Conservation (phyloP, 2,329 filamentous ascomycete genomes). For the Nemania bipapillata region DNA sequence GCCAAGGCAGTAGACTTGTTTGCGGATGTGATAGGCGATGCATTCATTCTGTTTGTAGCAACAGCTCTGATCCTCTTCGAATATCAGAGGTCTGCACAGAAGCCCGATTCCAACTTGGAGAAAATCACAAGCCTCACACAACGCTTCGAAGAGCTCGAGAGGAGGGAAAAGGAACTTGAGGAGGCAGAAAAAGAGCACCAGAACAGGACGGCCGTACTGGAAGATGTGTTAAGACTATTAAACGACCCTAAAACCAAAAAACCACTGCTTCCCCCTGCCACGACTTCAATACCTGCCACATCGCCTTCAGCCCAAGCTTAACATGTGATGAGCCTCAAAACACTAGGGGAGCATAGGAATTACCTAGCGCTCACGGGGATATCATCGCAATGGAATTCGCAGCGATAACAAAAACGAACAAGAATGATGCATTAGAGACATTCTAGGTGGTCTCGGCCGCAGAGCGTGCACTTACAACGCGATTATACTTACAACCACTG, state of each 20-base stretch:
- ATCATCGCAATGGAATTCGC: background rate
- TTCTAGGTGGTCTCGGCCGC: background rate
- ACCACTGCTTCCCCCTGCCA: constrained; percentile 59
- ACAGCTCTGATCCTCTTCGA: constrained; percentile 69
- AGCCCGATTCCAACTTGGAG: constrained; percentile 68
- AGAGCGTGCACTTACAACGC: background rate
- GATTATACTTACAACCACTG: background rate
- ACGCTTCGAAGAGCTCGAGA: constrained; percentile 62
- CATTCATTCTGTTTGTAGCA: constrained; percentile 71
- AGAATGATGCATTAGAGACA: too few relatives aligned
- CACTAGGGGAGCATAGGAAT: background rate
- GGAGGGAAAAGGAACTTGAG: constrained; percentile 62
- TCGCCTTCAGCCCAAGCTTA: constrained; percentile 37
- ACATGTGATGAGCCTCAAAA: constrained; percentile 2
- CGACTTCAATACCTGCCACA: constrained; percentile 44
- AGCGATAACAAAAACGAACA: background rate
- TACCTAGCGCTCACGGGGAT: background rate
- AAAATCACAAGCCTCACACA: constrained; percentile 62
- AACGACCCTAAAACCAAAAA: constrained; percentile 68
- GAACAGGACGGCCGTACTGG: constrained; percentile 62
- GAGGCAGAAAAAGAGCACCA: constrained; percentile 60
- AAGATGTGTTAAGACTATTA: constrained; percentile 63
- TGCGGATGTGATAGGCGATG: constrained; percentile 72
- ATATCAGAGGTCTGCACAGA: constrained; percentile 67
- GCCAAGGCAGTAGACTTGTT: constrained; percentile 73